A percentile compares a stretch with the other conserved stretches of the same genome.
These are phyloP conservation scores for Penicillium sp. DNA, from an alignment of 2,329 filamentous ascomycete species.

Conservation along the genomic window DNA sequence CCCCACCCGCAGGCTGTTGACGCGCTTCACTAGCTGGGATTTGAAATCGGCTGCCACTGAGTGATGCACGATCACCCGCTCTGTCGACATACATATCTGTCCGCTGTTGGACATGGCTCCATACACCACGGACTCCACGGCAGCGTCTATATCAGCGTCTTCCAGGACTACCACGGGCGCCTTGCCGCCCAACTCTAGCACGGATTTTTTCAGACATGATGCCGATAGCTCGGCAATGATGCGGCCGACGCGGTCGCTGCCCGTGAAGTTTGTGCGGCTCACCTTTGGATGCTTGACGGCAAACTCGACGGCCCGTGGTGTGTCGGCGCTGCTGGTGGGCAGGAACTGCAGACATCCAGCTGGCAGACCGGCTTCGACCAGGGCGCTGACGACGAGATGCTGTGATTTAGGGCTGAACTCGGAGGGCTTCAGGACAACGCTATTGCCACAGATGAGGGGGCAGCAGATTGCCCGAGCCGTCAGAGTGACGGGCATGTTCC, in stretches of 20 bases:
- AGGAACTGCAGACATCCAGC: slow-evolving; percentile 8
- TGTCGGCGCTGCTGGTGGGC: slow-evolving; percentile 2
- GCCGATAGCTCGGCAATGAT: slow-evolving; percentile 11
- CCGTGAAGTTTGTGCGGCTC: slow-evolving; percentile 13
- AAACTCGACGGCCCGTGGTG: slow-evolving; percentile 6
- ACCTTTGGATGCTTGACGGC: slow-evolving; percentile 10
- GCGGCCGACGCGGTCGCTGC: slow-evolving; percentile 10
- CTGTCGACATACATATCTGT: slow-evolving; percentile 14
- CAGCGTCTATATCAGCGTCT: slow-evolving; percentile 13
- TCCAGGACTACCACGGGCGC: slow-evolving; percentile 10
- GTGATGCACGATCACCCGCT: slow-evolving; percentile 9
- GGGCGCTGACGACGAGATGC: slow-evolving; percentile 11
- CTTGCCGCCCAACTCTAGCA: slow-evolving; percentile 17
- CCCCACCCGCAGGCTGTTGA: slow-evolving; percentile 7
- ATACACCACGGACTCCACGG: slow-evolving; percentile 8
- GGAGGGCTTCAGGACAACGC: slow-evolving; percentile 11
- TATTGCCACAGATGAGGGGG: slow-evolving; percentile 10
- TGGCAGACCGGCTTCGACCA: slow-evolving; percentile 13
- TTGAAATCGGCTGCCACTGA: slow-evolving; percentile 8
- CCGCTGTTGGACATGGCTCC: slow-evolving; percentile 10
- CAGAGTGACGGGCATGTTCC: slow-evolving; percentile 10
- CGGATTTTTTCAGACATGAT: slow-evolving; percentile 8
- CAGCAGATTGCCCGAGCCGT: slow-evolving; percentile 5
- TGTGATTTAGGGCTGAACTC: slow-evolving; percentile 13
- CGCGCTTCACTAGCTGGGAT: slow-evolving; percentile 2